Conservation (phyloP, 164 flowering plant genomes). For the Aristolochia californica region DNA sequence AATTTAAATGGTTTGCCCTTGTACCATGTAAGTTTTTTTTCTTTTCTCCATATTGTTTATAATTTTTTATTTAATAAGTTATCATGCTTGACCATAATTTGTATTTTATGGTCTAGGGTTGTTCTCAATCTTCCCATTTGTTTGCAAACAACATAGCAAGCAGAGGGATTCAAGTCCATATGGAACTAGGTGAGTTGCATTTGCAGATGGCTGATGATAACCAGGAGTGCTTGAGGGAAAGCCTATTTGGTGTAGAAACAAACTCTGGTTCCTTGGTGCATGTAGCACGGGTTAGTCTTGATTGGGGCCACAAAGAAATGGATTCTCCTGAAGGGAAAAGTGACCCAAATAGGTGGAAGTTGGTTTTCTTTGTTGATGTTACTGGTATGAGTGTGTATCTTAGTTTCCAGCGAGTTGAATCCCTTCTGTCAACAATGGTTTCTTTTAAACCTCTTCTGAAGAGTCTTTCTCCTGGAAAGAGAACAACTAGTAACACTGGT, state of each 20-base stretch:
- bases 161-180: conserved; percentile 55
- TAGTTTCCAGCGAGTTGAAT: conserved; percentile 66
- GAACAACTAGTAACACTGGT: conserved; percentile 31
- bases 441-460: conserved; percentile 64
- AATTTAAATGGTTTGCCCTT: conserved; percentile 47
- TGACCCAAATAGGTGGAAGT: conserved; percentile 29
- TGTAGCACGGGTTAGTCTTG: conserved; percentile 71
- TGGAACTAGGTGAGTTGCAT: conserved; percentile 91
- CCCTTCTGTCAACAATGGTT: conserved; percentile 57
- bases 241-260: conserved; percentile 74
- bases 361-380: conserved; percentile 72
- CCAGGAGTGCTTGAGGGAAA: conserved; percentile 74
- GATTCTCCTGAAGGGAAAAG: conserved; percentile 49
- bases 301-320: conserved; percentile 77
- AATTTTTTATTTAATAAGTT: neutral
- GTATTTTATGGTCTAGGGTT: conserved; percentile 41
- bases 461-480: conserved; percentile 34
- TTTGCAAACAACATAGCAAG: conserved; percentile 87
- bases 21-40: conserved; percentile 62
- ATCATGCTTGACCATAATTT: neutral
- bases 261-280: conserved; percentile 78
- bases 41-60: neutral
- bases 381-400: conserved; percentile 79
- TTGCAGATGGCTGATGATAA: conserved; percentile 87
- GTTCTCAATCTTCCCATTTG: conserved; percentile 90